Conservation (phyloP, 495 filamentous ascomycete species). For the Xylaria palmicola region DNA sequence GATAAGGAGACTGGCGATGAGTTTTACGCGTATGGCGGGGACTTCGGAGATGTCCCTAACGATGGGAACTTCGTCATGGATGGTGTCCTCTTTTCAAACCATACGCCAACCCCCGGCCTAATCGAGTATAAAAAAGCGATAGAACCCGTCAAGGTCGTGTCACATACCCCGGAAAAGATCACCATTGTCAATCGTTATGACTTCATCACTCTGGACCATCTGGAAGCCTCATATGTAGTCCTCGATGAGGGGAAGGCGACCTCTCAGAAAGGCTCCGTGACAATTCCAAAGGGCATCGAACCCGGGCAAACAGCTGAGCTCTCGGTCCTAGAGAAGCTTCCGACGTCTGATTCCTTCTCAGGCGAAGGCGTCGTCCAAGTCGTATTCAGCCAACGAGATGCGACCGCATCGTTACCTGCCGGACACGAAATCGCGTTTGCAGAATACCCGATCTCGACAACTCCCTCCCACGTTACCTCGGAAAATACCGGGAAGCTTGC, state of each 20-base stretch:
- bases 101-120: conserved; percentile 59
- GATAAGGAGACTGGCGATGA: conserved; percentile 46
- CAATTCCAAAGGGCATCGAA: conserved; percentile 18
- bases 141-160: conserved; percentile 48
- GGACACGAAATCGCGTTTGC: conserved; percentile 49
- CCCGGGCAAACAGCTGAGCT: conserved; percentile 23
- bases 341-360: not conserved
- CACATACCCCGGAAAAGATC: conserved; percentile 19
- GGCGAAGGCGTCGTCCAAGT: conserved; percentile 24
- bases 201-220: conserved; percentile 50
- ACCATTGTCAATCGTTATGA: conserved; percentile 51
- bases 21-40: conserved; percentile 67
- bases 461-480: not conserved
- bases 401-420: conserved; percentile 39
- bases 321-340: conserved; percentile 2
- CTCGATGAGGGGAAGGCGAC: conserved; percentile 24
- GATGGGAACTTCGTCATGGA: conserved; percentile 67
- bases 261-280: conserved; percentile 14
- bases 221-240: conserved; percentile 32
- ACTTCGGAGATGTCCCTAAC: conserved; percentile 66
- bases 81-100: conserved; percentile 58
- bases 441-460: conserved; percentile 37
- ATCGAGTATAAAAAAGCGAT: conserved; percentile 62
- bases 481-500: conserved; percentile 12
- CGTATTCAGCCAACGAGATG: conserved; percentile 25